Evolutionary conservation across 2,329 filamentous ascomycete species (phyloP).

Genomic region (Claviceps cyperi): DNA sequence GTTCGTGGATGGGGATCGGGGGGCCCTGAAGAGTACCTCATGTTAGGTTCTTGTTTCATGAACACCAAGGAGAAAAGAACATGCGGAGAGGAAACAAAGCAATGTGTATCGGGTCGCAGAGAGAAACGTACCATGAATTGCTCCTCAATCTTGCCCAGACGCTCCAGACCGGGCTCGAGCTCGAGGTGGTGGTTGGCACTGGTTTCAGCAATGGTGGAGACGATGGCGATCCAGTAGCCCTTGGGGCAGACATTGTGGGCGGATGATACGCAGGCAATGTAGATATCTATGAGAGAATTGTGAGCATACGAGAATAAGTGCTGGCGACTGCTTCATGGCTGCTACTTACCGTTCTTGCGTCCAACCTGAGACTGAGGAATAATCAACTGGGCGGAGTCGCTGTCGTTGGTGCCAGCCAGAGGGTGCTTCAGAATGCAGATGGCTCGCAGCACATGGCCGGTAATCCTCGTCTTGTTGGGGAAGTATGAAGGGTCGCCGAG

Average conservation of each 20-base stretch:
- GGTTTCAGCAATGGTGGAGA: constrained; percentile 91
- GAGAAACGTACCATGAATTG: constrained; percentile 64
- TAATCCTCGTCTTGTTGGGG: constrained; percentile 71
- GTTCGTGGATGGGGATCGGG: constrained; percentile 89
- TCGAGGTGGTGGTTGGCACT: constrained; percentile 90
- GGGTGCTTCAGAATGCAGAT: constrained; percentile 98
- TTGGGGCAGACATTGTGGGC: constrained; percentile 98
- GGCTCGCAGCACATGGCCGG: constrained; percentile 83
- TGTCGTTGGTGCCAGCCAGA: constrained; percentile 73
- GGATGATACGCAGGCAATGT: constrained; percentile 88
- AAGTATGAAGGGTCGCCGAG: constrained; percentile 96
- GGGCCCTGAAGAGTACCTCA: constrained; percentile 35
- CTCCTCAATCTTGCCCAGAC: constrained; percentile 87
- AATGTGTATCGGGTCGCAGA: not conserved
- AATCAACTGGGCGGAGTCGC: constrained; percentile 86
- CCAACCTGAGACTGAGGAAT: constrained; percentile 96
- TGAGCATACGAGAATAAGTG: not conserved
- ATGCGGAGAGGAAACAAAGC: not conserved
- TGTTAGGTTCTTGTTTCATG: no score
- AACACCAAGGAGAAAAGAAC: not conserved
- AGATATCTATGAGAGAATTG: constrained; percentile 54
- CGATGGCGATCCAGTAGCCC: constrained; percentile 97
- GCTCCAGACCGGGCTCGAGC: constrained; percentile 80
- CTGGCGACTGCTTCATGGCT: not conserved
- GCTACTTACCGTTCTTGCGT: constrained; percentile 70